Conservation (phyloP, 2,329 filamentous ascomycete species). For the Neocatenulostroma microsporum region DNA sequence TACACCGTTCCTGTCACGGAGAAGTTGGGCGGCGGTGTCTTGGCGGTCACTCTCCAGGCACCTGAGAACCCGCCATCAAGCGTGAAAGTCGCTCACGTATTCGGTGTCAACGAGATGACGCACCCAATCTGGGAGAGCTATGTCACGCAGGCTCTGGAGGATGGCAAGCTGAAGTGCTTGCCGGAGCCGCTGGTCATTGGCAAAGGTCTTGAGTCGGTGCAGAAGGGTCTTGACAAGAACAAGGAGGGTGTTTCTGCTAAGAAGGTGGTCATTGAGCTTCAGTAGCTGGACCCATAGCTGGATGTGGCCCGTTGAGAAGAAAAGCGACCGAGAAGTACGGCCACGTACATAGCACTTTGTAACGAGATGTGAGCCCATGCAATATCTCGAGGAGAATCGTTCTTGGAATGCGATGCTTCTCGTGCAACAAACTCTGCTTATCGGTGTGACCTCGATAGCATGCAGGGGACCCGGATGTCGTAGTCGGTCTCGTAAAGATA, state of each 20-base stretch:
- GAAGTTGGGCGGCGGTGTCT: conserved; percentile 22
- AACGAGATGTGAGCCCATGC: no score
- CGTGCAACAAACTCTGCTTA: no score
- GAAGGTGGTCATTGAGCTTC: conserved; percentile 38
- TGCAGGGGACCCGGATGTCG: no score
- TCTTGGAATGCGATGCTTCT: no score
- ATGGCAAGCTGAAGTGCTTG: conserved; percentile 25
- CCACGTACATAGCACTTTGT: no score
- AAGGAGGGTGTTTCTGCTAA: conserved; percentile 34
- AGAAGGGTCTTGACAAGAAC: conserved; percentile 29
- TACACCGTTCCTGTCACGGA: conserved; percentile 19
- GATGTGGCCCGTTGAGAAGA: no score
- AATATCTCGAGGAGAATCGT: no score
- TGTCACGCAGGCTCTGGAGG: conserved; percentile 27
- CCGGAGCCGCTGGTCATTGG: conserved; percentile 33
- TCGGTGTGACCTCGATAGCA: no score
- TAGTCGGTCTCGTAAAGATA: no score
- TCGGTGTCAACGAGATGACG: conserved; percentile 20
- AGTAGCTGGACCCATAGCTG: no score
- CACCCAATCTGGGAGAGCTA: conserved; percentile 23
- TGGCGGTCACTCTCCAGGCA: conserved; percentile 13
- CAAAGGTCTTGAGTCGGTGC: conserved; percentile 28
- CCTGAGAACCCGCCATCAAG: conserved; percentile 18
- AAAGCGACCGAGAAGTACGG: no score
- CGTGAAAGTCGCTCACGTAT: conserved; percentile 22